phyloP scores from a whole-genome alignment of 1,284 basidiomycete genomes.

The Pisolithus thermaeus region DNA sequence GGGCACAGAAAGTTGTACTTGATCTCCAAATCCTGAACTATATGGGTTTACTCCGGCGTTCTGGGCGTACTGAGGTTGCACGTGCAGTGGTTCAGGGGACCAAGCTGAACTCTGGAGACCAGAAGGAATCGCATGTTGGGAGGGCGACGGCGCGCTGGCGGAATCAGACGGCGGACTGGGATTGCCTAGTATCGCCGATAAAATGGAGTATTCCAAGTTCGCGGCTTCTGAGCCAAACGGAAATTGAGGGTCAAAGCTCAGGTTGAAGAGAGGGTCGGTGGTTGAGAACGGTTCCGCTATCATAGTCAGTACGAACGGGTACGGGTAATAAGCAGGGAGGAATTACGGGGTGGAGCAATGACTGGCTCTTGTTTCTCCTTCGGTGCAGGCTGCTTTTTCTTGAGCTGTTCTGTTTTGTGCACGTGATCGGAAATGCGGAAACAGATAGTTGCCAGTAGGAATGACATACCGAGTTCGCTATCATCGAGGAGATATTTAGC shows the following conservation, averaged over 20 bases:
- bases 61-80: constrained; percentile 23
- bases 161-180: constrained; percentile 54
- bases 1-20: constrained; percentile 35
- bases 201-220: constrained; percentile 87
- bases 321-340: neutral
- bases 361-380: constrained; percentile 21
- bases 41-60: constrained; percentile 16
- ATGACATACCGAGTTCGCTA: constrained; percentile 75
- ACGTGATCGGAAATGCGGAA: constrained; percentile 33
- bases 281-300: constrained; percentile 46
- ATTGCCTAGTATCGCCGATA: constrained; percentile 85
- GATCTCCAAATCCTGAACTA: constrained; percentile 19
- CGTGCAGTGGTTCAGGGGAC: constrained; percentile 35
- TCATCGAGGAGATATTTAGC: constrained; percentile 95
- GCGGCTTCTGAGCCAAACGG: constrained; percentile 82
- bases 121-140: constrained; percentile 32
- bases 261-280: constrained; percentile 56
- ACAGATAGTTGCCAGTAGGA: constrained; percentile 16
- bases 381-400: constrained; percentile 33
- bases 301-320: constrained; percentile 3
- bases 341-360: constrained; percentile 28
- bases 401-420: constrained; percentile 48
- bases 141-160: constrained; percentile 36
- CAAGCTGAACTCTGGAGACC: constrained; percentile 41
- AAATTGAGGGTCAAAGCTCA: constrained; percentile 58